Evolutionary conservation across 768 basidiomycete species (phyloP).

Genomic region (Phlebiopsis flavidoalba): DNA sequence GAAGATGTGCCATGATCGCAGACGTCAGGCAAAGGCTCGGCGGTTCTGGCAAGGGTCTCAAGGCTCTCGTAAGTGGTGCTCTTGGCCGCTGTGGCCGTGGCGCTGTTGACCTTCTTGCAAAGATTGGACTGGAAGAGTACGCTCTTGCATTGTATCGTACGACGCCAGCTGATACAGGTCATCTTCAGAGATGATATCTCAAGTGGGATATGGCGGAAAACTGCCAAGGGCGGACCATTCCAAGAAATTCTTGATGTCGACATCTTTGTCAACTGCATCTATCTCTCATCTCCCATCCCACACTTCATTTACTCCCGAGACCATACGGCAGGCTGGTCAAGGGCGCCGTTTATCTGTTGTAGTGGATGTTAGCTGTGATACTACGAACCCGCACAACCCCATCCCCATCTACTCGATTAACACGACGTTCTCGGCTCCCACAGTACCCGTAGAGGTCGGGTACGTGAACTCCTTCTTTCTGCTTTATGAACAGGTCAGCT

Average conservation of each 20-base stretch:
- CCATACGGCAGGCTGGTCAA: conserved; percentile 67
- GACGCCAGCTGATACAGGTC: background rate
- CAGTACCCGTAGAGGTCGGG: conserved; percentile 81
- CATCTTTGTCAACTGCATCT: conserved; percentile 99
- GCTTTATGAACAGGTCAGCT: background rate
- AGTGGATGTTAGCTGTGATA: conserved; percentile 98
- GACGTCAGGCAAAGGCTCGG: conserved; percentile 64
- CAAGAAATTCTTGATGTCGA: conserved; percentile 93
- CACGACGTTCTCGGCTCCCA: conserved; percentile 90
- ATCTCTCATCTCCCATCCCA: conserved; percentile 81
- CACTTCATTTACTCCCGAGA: conserved; percentile 72
- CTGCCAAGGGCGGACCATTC: conserved; percentile 95
- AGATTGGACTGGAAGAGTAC: conserved; percentile 92
- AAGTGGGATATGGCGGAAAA: conserved; percentile 99
- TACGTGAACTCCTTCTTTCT: conserved; percentile 34
- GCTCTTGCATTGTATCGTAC: conserved; percentile 25
- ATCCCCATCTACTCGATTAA: conserved; percentile 93
- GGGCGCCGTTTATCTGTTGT: conserved; percentile 69
- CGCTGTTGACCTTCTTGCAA: conserved; percentile 91
- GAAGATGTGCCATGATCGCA: conserved; percentile 79
- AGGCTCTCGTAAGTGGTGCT: conserved; percentile 92
- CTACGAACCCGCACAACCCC: conserved; percentile 97
- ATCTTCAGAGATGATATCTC: conserved; percentile 76
- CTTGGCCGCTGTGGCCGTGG: conserved; percentile 93
- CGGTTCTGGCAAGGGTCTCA: conserved; percentile 66